Percentiles rank a stretch among this genome's conserved stretches.
Evolutionary conservation across 73 alveolate genomes (phyloP).

Genomic region (Paramecium pentaurelia): DNA sequence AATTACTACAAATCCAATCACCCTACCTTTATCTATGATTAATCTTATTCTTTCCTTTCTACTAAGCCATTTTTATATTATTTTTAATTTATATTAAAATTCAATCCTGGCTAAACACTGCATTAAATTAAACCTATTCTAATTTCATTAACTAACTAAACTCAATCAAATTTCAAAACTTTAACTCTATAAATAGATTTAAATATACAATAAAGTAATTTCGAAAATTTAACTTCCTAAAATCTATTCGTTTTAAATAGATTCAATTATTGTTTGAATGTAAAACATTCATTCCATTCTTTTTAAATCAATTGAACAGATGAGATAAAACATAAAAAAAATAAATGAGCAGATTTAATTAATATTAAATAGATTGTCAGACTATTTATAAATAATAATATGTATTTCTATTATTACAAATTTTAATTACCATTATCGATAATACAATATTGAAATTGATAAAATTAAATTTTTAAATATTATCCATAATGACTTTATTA

Average conservation of each 20-base stretch:
- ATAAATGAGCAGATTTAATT: too few relatives aligned
- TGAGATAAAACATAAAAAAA: background rate
- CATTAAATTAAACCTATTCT: background rate
- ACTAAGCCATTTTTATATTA: background rate
- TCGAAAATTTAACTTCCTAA: background rate
- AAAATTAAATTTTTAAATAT: too few relatives aligned
- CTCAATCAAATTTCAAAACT: background rate
- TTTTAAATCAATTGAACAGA: background rate
- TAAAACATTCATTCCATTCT: background rate
- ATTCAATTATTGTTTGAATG: background rate
- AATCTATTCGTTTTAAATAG: background rate
- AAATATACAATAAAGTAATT: background rate
- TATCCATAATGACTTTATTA: too few relatives aligned
- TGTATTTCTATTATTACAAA: too few relatives aligned
- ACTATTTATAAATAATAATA: too few relatives aligned
- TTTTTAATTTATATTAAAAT: background rate
- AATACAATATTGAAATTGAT: too few relatives aligned
- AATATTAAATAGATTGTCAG: too few relatives aligned
- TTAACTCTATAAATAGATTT: background rate
- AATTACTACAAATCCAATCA: conserved; percentile 66
- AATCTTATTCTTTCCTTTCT: background rate
- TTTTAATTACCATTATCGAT: too few relatives aligned
- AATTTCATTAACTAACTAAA: background rate
- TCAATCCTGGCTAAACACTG: background rate
- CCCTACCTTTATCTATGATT: conserved; percentile 53